Base-by-base conservation (phyloP, 1,139 yeast species). In the Diutina neorugosa region DNA sequence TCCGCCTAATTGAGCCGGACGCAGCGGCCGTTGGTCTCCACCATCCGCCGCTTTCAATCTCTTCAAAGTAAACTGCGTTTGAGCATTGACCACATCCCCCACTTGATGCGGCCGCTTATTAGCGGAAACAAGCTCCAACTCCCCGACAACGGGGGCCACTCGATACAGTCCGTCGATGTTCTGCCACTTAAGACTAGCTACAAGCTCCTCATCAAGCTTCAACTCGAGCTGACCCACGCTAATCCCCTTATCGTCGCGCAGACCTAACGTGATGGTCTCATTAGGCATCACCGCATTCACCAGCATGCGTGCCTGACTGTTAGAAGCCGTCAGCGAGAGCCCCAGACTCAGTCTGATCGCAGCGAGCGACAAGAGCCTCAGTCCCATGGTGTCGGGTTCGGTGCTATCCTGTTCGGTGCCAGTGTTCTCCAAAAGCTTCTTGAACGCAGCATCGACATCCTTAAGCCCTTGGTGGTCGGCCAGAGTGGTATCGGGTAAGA, bases 121-220 rank as follows among this genome's bases (percentile, higher is more conserved):
- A 49, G 52, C 54, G 53, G 55, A 54, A 42, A 76, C 67, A 21
- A 44, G 34, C 55, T 78, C 81, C 41, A 87, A 69, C 57, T 80
- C 81, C 47, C 98, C 98, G 49, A 77, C 73, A 4, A 91, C 84
- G 61, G 88, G 94, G 0, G 97, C 93, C 43, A 93, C 84, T 19
- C 86, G 76, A 63, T 84, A 87, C 44, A 88, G 88, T 44, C 89
- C 91, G 48, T 87, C 82, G 16, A 86, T 82, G 57, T 78, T 78
- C 64, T 91, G 96, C 98, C 98, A 93, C 55, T 78, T 77, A 55
- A 93, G 71, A 23, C 74, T 68, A 25, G 74, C 71, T n/a, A 81
- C 80, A 51, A 93, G 69, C 11, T 75, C 74, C 20, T 85, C 86
- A 57, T 89, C 91, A 48, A 93, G 69, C 54, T 82, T 73, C 40